phyloP scores from a whole-genome alignment of 2,329 filamentous ascomycete species.

The Hypocrella siamensis region DNA sequence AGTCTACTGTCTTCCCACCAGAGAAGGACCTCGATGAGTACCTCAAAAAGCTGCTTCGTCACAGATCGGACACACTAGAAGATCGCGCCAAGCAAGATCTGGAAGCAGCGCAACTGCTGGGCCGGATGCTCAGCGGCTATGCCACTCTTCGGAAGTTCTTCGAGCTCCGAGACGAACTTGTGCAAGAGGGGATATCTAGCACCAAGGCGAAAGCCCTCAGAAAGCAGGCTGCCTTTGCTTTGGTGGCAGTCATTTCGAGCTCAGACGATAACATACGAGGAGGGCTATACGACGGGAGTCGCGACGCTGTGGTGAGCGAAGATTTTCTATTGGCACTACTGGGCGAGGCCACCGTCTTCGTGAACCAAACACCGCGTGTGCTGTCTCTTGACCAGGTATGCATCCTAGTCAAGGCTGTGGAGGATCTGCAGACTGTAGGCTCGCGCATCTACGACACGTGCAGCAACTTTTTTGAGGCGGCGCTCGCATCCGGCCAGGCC shows the following conservation, averaged over 20 bases:
- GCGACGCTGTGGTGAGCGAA: constrained; percentile 73
- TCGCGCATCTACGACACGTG: constrained; percentile 57
- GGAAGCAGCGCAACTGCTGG: constrained; percentile 69
- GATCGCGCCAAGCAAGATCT: constrained; percentile 59
- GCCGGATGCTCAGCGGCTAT: constrained; percentile 79
- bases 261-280: constrained; percentile 84
- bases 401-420: constrained; percentile 57
- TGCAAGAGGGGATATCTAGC: constrained; percentile 12
- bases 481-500: constrained; percentile 54
- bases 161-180: constrained; percentile 54
- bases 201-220: constrained; percentile 41
- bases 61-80: constrained; percentile 56
- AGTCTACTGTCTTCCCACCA: constrained; percentile 67
- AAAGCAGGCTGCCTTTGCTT: constrained; percentile 52
- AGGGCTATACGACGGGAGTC: constrained; percentile 67
- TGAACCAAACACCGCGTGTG: constrained; percentile 39
- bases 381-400: constrained; percentile 61
- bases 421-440: constrained; percentile 64
- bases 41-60: constrained; percentile 52
- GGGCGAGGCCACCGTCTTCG: constrained; percentile 67
- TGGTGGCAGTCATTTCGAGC: constrained; percentile 73
- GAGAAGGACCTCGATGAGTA: constrained; percentile 56
- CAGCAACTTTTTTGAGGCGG: constrained; percentile 63
- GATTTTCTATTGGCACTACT: constrained; percentile 74
- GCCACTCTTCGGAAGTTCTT: constrained; percentile 85